Base-by-base conservation (phyloP, 768 basidiomycete genomes). In the Rubroboletus pulcherrimus region DNA sequence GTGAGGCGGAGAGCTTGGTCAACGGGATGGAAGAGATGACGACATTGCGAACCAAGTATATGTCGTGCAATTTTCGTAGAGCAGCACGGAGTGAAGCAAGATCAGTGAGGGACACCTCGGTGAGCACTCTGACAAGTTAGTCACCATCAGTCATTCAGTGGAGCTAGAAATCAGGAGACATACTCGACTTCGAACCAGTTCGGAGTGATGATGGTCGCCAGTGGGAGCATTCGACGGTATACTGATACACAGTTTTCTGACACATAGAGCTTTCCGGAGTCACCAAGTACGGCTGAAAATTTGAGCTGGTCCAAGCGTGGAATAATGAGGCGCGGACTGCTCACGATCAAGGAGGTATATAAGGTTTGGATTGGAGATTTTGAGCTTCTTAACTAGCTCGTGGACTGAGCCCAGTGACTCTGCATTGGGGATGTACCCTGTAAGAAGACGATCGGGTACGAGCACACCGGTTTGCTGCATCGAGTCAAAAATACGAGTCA, bases 151-250 rank as follows among this genome's bases (percentile, higher is more conserved):
- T 37, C 19, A 31, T 29, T 54, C 38, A 56, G 26, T 54, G 46
- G 40, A 29, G 30, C 19, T 29, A 9, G 15, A 26, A 41, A 6
- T 46, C 0, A 42, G 29, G 15, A n/a, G 39, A 57, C 66, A 70
- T 68, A 95, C 93, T 98, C 96, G 58, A 89, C 90, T 76, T 99
- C 97, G 63, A 94, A 99, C 84, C 94, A 97, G 67, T 99, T 99
- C 0, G 97, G 97, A 0, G 97, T 93, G 60, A 98, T 98, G 46
- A 98, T 85, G 0, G 91, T 91, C 3, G 97, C 88, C n/a, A 85
- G 73, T n/a, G 84, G 77, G 1, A 96, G 77, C 74, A 94, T 81
- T 40, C 78, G 74, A 44, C 85, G 83, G 75, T 99, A 98, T 38
- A 92, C 79, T 1, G 93, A 92, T 56, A 98, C 77, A 9, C 94